Percentiles rank a stretch among this genome's conserved stretches.
These are phyloP conservation scores for Platanus orientalis DNA, from an alignment of 164 flowering plant genomes.

Conservation along the genomic window DNA sequence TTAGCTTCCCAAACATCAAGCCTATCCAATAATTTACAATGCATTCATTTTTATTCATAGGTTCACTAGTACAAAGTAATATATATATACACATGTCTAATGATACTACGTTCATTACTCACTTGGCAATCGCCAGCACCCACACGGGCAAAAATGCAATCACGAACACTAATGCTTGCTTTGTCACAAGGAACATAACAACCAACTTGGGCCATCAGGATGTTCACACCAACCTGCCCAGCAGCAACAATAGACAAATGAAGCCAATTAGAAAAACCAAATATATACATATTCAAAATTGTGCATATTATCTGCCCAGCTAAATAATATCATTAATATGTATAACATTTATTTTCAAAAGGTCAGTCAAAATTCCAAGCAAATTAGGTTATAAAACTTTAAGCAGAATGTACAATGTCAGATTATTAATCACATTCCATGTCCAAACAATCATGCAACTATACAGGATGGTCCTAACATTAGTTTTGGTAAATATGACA, in stretches of 20 bases:
- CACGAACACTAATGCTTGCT: conserved; percentile 88
- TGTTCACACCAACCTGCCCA: conserved; percentile 88
- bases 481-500: too few species aligned
- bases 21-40: background rate
- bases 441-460: too few species aligned
- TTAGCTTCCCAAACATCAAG: too few species aligned
- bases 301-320: background rate
- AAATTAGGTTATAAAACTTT: background rate
- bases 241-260: conserved; percentile 11
- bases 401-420: background rate
- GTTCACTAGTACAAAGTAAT: background rate
- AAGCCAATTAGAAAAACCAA: background rate
- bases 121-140: conserved; percentile 99
- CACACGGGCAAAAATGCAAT: conserved; percentile 98
- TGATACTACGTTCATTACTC: too few species aligned
- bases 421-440: too few species aligned
- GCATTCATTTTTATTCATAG: background rate
- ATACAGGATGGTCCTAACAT: too few species aligned
- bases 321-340: background rate
- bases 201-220: conserved; percentile 98
- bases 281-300: too few species aligned
- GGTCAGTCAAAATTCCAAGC: background rate
- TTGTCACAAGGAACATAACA: conserved; percentile 90
- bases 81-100: background rate
- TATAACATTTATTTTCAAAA: background rate